Base-by-base conservation (phyloP, 495 filamentous ascomycete genomes). In the Xylaria cubensis region DNA sequence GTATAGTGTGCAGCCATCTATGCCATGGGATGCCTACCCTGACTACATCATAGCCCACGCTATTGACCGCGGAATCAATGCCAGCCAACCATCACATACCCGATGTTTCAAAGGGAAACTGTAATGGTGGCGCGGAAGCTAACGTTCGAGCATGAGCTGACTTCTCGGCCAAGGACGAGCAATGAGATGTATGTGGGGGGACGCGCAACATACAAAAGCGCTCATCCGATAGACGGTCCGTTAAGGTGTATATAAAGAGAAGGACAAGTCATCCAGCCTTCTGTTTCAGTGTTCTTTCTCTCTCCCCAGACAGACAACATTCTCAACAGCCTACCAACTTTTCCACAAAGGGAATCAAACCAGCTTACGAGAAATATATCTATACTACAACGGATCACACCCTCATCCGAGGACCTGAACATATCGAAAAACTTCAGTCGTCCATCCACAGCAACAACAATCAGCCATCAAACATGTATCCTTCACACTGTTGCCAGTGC, bases 401-500 rank as follows among this genome's bases (percentile, higher is more conserved):
- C 59, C 6, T n/a, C 34, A 68, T 34, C 29, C 15, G 17, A 64
- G 34, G 4, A 50, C 21, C 4, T 13, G 2, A 64, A 44, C 46
- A 56, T 64, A 48, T 21, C 34, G 6, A 63, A 29, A 15, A 44
- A 62, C 24, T 29, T 13, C 4, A 44, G n/a, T 34, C 44, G 56
- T 24, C 48, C 15, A 55, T 5, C 4, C 39, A 39, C 55, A 42
- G 19, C 56, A 39, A n/a, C 29, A 2, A 12, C 29, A 2, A 21
- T 61, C 58, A 61, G 39, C 21, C 56, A 62, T 46, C 63, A 65
- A 46, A 26, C 17, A 80, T 82, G 78, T 83, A 83, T 71, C 79
- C 79, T 10, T 78, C 83, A 62, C 83, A 84, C 66, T 85, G 84
- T 82, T 84, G 83, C 79, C 76, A 84, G 71, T 85, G 84, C 77